Evolutionary conservation across 1,139 yeast genomes (phyloP).

Genomic region (Magnusiomyces tetraspermus): DNA sequence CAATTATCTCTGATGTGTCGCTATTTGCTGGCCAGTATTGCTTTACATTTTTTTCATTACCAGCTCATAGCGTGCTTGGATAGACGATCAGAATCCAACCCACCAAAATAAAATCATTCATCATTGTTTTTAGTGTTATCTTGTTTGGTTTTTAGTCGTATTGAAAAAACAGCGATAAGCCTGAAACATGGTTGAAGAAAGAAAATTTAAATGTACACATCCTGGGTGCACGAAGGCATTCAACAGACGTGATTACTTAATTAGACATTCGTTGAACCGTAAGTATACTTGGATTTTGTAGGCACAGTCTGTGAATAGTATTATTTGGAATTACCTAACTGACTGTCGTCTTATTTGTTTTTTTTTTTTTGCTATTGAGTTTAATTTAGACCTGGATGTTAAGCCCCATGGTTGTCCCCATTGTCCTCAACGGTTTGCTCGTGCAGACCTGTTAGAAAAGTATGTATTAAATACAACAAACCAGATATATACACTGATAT

Average conservation of each 20-base stretch:
- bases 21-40: too few relatives aligned
- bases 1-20: too few relatives aligned
- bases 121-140: background rate
- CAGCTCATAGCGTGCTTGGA: too few relatives aligned
- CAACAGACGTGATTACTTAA: constrained; percentile 32
- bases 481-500: background rate
- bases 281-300: constrained; percentile 14
- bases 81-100: too few relatives aligned
- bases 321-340: too few relatives aligned
- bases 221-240: constrained; percentile 32
- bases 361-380: too few relatives aligned
- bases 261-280: constrained; percentile 33
- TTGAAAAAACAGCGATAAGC: background rate
- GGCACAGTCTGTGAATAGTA: too few relatives aligned
- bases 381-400: constrained; percentile 24
- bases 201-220: constrained; percentile 20
- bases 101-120: background rate
- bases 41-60: too few relatives aligned
- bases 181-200: constrained; percentile 13
- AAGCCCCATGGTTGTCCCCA: constrained; percentile 25
- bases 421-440: constrained; percentile 26
- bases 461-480: constrained; percentile 5
- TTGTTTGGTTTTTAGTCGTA: background rate
- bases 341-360: too few relatives aligned
- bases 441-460: constrained; percentile 27